These are phyloP conservation scores for Haematococcus sp. DNA, from an alignment of 139 green algal species.

Conservation along the genomic window DNA sequence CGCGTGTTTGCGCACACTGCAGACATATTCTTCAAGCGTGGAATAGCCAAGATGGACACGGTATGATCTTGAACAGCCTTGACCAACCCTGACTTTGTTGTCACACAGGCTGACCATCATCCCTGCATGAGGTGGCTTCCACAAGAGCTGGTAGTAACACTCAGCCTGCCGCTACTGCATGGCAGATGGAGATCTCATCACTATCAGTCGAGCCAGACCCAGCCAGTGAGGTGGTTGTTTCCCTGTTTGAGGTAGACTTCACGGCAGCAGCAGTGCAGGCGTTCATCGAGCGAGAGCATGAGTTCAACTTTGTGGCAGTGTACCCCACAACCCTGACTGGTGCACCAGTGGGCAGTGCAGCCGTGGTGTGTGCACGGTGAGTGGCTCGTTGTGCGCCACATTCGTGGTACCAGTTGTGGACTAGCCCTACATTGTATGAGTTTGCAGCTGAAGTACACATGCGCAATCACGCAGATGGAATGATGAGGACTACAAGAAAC, in stretches of 20 bases:
- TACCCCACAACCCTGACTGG: slow-evolving; percentile 35
- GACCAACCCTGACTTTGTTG: no score
- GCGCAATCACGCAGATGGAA: slow-evolving; percentile 57
- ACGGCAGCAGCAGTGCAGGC: slow-evolving; percentile 43
- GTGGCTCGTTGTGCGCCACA: no score
- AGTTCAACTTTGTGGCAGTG: slow-evolving; percentile 86
- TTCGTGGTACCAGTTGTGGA: no score
- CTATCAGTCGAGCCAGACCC: slow-evolving; percentile 60
- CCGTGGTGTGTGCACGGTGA: no score
- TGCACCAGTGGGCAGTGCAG: not conserved
- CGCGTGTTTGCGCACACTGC: slow-evolving; percentile 86
- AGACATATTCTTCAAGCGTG: slow-evolving; percentile 79
- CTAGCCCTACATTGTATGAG: no score
- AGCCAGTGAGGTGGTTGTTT: slow-evolving; percentile 56
- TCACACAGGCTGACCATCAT: no score
- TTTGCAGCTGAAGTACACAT: no score
- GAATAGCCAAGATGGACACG: slow-evolving; percentile 77
- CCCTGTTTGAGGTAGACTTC: slow-evolving; percentile 69
- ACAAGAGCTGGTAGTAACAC: no score
- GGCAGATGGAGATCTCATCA: slow-evolving; percentile 68
- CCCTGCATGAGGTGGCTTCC: no score
- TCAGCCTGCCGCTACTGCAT: no score
- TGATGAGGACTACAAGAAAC: slow-evolving; percentile 73
- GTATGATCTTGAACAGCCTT: slow-evolving; percentile 23
- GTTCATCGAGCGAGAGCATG: slow-evolving; percentile 86